Evolutionary conservation across 176 grass and related monocot genomes (phyloP).

Genomic region (Zoysia japonica): DNA sequence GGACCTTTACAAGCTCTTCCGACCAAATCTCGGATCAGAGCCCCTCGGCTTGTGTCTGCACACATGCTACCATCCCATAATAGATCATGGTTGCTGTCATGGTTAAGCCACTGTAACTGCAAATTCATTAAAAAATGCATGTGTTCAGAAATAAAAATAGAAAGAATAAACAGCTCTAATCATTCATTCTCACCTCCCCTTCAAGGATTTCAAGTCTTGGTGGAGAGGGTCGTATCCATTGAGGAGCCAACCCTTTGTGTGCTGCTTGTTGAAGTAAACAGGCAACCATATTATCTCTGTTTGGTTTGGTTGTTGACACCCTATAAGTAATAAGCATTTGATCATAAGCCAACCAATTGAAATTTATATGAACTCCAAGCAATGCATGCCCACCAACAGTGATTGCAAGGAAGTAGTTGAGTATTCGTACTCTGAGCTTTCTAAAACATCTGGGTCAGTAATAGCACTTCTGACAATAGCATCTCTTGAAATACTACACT

Average conservation of each 20-base stretch:
- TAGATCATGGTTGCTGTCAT: constrained; percentile 83
- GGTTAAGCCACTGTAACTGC: constrained; percentile 87
- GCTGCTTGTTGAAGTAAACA: constrained; percentile 70
- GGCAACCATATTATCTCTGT: constrained; percentile 62
- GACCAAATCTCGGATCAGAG: constrained; percentile 76
- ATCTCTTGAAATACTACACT: constrained; percentile 54
- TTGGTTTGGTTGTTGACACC: constrained; percentile 51
- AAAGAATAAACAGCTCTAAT: constrained; percentile 11
- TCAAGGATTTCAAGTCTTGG: constrained; percentile 87
- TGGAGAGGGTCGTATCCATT: constrained; percentile 81
- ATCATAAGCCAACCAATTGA: constrained; percentile 28
- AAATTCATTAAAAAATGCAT: constrained; percentile 31
- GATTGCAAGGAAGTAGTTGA: constrained; percentile 26
- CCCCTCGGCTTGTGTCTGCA: constrained; percentile 74
- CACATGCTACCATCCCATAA: constrained; percentile 96
- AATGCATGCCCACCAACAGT: constrained; percentile 9
- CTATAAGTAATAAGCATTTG: constrained; percentile 51
- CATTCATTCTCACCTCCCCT: constrained; percentile 71
- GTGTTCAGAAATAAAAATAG: constrained; percentile 33
- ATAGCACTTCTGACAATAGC: constrained; percentile 76
- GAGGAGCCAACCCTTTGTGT: constrained; percentile 63
- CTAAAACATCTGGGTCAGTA: constrained; percentile 75
- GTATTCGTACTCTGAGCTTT: constrained; percentile 67
- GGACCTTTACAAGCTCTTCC: constrained; percentile 82
- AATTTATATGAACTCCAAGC: constrained; percentile 23